phyloP scores from a whole-genome alignment of 2,329 filamentous ascomycete species.

The Diaporthe nobilis region DNA sequence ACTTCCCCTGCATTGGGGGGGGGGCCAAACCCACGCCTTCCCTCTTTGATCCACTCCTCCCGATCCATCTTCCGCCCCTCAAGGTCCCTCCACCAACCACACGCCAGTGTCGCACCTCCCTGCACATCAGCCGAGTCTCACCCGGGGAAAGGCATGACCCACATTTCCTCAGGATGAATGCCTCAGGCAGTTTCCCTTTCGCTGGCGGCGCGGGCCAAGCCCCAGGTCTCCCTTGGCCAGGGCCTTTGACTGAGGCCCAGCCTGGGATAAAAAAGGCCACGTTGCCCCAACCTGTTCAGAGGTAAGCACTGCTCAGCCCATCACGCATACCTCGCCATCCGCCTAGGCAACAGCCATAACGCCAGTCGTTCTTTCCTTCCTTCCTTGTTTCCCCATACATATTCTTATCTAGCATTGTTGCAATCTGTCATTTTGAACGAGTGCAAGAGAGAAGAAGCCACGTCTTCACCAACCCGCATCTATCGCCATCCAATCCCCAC shows the following conservation, averaged over 20 bases:
- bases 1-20: constrained; percentile 33
- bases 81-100: constrained; percentile 27
- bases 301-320: constrained; percentile 15
- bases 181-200: not conserved
- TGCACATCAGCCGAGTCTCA: constrained; percentile 38
- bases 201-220: not conserved
- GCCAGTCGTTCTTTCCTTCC: constrained; percentile 5
- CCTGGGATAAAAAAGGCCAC: constrained; percentile 41
- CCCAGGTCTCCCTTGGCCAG: constrained; percentile 12
- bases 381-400: constrained; percentile 10
- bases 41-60: constrained; percentile 30
- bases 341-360: constrained; percentile 23
- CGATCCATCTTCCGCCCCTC: constrained; percentile 35
- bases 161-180: not conserved
- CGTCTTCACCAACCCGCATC: not conserved
- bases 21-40: constrained; percentile 29
- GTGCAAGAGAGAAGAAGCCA: constrained; percentile 10
- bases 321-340: constrained; percentile 13
- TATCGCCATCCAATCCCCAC: constrained; percentile 24
- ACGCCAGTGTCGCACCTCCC: constrained; percentile 36
- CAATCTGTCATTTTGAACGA: constrained; percentile 27
- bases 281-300: constrained; percentile 36
- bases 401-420: constrained; percentile 29
- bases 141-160: constrained; percentile 24
- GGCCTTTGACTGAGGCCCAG: constrained; percentile 29